These are phyloP conservation scores for Dioscorea alata DNA, from an alignment of 106 monocot genomes.

Conservation along the genomic window DNA sequence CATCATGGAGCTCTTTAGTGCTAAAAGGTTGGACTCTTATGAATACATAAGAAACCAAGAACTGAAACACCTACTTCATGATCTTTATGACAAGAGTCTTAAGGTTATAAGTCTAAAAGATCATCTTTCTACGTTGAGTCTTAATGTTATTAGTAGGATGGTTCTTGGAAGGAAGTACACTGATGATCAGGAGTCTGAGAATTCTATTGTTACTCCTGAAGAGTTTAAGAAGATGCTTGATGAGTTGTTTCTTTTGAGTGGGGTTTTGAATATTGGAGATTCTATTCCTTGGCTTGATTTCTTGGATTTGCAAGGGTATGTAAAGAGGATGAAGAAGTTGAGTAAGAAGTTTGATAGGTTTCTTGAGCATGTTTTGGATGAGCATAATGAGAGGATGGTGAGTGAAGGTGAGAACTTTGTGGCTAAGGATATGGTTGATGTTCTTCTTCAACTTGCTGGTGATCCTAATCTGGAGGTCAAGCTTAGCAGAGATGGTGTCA, in stretches of 20 bases:
- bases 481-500: slow-evolving; percentile 51
- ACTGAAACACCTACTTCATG: slow-evolving; percentile 17
- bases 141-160: slow-evolving; percentile 69
- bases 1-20: slow-evolving; percentile 37
- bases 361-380: slow-evolving; percentile 71
- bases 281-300: slow-evolving; percentile 47
- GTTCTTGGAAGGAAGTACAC: slow-evolving; percentile 60
- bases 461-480: slow-evolving; percentile 41
- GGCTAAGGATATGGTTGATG: slow-evolving; percentile 59
- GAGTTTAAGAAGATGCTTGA: slow-evolving; percentile 86
- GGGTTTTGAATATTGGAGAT: slow-evolving; percentile 62
- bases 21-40: slow-evolving; percentile 17
- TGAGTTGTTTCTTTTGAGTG: slow-evolving; percentile 72
- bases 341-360: slow-evolving; percentile 60
- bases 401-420: slow-evolving; percentile 33
- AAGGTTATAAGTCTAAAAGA: slow-evolving; percentile 18
- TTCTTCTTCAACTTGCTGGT: slow-evolving; percentile 50
- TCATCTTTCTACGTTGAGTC: slow-evolving; percentile 42
- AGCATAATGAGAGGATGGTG: slow-evolving; percentile 45
- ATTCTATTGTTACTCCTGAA: slow-evolving; percentile 27
- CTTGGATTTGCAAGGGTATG: slow-evolving; percentile 65
- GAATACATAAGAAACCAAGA: slow-evolving; percentile 37
- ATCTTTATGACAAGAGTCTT: slow-evolving; percentile 4
- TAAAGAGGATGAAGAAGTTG: slow-evolving; percentile 67
- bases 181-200: slow-evolving; percentile 11